Evolutionary conservation across 805 yeast species (phyloP).

Genomic region (Cyberlindnera petersonii): DNA sequence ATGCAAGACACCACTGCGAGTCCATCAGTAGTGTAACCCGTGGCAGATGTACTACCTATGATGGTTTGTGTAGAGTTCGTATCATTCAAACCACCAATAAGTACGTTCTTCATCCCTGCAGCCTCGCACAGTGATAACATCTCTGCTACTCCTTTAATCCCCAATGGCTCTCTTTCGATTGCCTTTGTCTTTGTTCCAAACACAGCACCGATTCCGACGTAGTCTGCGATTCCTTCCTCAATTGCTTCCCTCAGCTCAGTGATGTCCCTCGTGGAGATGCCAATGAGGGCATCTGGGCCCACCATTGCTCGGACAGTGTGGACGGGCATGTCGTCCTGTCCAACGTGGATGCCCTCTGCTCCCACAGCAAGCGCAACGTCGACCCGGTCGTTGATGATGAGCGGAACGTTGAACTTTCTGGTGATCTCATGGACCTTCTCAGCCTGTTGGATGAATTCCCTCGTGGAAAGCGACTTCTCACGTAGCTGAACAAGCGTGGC

Average conservation of each 20-base stretch:
- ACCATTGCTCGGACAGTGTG: constrained; percentile 53
- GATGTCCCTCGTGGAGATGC: constrained; percentile 64
- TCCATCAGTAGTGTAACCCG: constrained; percentile 59
- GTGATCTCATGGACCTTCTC: constrained; percentile 58
- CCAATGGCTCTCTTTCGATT: constrained; percentile 54
- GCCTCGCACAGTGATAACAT: constrained; percentile 45
- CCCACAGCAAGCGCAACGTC: constrained; percentile 88
- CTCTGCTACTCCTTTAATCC: constrained; percentile 60
- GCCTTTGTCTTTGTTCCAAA: constrained; percentile 72
- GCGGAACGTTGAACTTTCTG: constrained; percentile 55
- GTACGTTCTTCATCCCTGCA: constrained; percentile 52
- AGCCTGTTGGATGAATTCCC: constrained; percentile 64
- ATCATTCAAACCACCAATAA: constrained; percentile 76
- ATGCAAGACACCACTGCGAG: constrained; percentile 85
- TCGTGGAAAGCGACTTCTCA: constrained; percentile 70
- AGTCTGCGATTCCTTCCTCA: constrained; percentile 51
- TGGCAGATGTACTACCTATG: constrained; percentile 36
- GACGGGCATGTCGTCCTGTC: constrained; percentile 79
- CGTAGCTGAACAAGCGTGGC: constrained; percentile 80
- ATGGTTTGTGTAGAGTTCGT: constrained; percentile 57
- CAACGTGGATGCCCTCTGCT: constrained; percentile 91
- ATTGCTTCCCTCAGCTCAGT: constrained; percentile 53
- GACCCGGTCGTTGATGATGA: constrained; percentile 80
- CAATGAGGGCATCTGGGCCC: constrained; percentile 74
- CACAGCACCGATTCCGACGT: constrained; percentile 81